Conservation (phyloP, 192 early-diverging fungal species). For the Backusella tarrabulga region DNA sequence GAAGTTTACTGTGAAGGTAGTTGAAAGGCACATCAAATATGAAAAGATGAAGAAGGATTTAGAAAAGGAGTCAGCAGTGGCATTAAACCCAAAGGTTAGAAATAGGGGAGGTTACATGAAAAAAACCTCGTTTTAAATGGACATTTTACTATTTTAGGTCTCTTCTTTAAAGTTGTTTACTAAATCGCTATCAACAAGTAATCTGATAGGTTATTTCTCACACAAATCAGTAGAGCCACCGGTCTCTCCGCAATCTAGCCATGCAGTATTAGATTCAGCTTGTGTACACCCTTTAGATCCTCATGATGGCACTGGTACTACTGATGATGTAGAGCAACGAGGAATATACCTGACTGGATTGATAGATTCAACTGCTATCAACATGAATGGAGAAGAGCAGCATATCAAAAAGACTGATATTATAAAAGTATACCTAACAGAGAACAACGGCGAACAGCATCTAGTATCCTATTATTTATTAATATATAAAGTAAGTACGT, state of each 20-base stretch:
- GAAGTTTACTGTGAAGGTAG: slow-evolving; percentile 24
- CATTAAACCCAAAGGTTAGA: slow-evolving; percentile 15
- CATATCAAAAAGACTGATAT: slow-evolving; percentile 19
- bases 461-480: slow-evolving; percentile 27
- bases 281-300: neutral
- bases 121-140: neutral
- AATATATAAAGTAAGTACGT: slow-evolving; percentile 30
- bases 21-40: slow-evolving; percentile 1
- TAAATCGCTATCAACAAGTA: slow-evolving; percentile 29
- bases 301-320: neutral
- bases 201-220: slow-evolving; percentile 28
- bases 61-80: neutral
- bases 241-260: neutral
- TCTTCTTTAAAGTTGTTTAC: slow-evolving; percentile 19
- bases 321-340: neutral
- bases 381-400: slow-evolving; percentile 26
- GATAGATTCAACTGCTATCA: slow-evolving; percentile 8
- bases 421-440: slow-evolving; percentile 26
- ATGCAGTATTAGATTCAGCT: neutral
- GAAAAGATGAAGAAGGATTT: neutral
- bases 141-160: neutral
- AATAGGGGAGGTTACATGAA: neutral
- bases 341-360: slow-evolving; percentile 36
- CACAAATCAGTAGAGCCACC: neutral
- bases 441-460: neutral